These are phyloP conservation scores for Raphanus sativus DNA, from an alignment of 345 rosid genomes.

Conservation along the genomic window DNA sequence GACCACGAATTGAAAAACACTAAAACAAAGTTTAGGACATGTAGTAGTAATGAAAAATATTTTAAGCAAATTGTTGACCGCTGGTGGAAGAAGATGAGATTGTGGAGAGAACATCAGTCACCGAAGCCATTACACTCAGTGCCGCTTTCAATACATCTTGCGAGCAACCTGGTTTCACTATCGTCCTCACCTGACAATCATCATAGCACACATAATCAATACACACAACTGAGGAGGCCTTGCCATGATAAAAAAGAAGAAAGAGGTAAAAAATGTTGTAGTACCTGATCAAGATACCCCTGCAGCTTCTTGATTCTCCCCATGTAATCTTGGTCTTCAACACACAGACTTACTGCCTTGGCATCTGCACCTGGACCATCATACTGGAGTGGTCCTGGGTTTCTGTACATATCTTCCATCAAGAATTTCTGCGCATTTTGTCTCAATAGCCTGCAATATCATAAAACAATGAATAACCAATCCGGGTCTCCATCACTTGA, in stretches of 20 bases:
- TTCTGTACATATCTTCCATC: constrained; percentile 87
- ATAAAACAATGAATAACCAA: background rate
- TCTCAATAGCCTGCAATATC: constrained; percentile 63
- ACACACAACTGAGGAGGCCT: background rate
- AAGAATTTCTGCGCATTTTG: constrained; percentile 67
- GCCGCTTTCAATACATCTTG: constrained; percentile 97
- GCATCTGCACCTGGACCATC: constrained; percentile 96
- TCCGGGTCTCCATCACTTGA: background rate
- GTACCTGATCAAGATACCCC: constrained; percentile 85
- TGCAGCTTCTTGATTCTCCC: constrained; percentile 91
- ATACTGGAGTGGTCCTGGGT: constrained; percentile 92
- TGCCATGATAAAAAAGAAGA: background rate
- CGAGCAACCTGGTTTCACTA: constrained; percentile 95
- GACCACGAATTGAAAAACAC: too few relatives aligned
- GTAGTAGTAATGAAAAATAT: background rate
- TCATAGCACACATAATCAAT: background rate
- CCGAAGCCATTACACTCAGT: constrained; percentile 86
- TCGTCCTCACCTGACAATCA: constrained; percentile 59
- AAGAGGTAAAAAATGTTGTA: background rate
- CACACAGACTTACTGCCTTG: constrained; percentile 70
- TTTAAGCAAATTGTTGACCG: constrained; percentile 31
- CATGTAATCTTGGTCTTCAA: constrained; percentile 99
- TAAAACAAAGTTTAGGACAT: background rate
- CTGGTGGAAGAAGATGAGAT: constrained; percentile 57
- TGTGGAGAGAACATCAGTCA: constrained; percentile 79